Evolutionary conservation across 768 basidiomycete genomes (phyloP), one percentile per base, ranked within the genome.

Genomic region (Tylopilus rubrobrunneus): DNA sequence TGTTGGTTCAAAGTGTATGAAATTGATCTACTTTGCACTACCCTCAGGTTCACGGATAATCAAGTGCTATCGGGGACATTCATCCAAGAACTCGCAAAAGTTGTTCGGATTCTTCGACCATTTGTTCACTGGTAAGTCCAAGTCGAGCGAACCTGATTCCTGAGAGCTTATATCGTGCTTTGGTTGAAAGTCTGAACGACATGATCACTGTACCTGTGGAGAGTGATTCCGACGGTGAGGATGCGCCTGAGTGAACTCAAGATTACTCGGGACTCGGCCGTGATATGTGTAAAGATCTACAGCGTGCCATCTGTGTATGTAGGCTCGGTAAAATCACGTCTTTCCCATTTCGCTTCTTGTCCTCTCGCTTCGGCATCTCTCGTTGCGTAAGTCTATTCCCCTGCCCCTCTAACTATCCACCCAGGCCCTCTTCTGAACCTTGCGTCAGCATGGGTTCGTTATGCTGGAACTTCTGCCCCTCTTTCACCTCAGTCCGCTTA

Each of bases 381-480:
- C 71, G 77, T 60, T 82, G 82, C 61, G 90, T 89, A 59, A 44
- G 85, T 75, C 15, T 17, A 8, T 11, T 12, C 4, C 5, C n/a
- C n/a, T 1, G n/a, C 21, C 12, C 2, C 17, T 39, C 15, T 14
- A 6, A 48, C 54, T 36, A 51, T 28, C 14, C 10, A 28, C 4
- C 8, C 58, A 92, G 89, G 86, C 80, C 56, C 80, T 4, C 60
- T 75, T 2, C 59, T 75, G 5, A 69, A 89, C 17, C 64, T 91
- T 11, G 53, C 87, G 15, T 82, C 86, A 5, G 79, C 81, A 1
- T 93, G 91, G 91, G 60, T 93, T 31, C 82, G 91, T 17, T 91
- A 84, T 65, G 81, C 87, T 2, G 88, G 85, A 11, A 89, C 87
- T 5, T 67, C 76, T 0, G 65, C 65, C n/a, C 74, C 81, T 0